A percentile compares a stretch with the other conserved stretches of the same genome.
These are phyloP conservation scores for Rhodocollybia butyracea DNA, from an alignment of 768 basidiomycete species.

Conservation along the genomic window DNA sequence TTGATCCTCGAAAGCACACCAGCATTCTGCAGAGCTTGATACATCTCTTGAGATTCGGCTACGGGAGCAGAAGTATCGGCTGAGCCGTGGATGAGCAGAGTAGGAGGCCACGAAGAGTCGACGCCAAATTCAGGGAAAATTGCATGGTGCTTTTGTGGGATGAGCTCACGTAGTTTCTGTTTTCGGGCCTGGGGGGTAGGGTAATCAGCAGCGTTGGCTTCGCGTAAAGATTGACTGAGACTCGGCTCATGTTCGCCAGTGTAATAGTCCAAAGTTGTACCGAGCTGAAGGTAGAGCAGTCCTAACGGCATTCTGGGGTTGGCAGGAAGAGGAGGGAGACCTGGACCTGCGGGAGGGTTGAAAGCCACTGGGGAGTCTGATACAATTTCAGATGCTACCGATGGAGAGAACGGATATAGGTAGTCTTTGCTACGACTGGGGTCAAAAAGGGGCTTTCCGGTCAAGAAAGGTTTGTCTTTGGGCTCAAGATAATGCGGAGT, in stretches of 20 bases:
- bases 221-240: conserved; percentile 42
- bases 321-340: too few species aligned
- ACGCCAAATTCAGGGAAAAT: conserved; percentile 47
- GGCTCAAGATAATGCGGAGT: conserved; percentile 42
- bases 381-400: too few species aligned
- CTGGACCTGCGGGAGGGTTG: too few species aligned
- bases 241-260: conserved; percentile 45
- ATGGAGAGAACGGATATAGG: conserved; percentile 37
- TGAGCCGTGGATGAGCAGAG: conserved; percentile 45
- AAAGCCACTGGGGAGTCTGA: too few species aligned
- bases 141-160: conserved; percentile 26
- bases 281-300: too few species aligned
- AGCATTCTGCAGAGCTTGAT: conserved; percentile 22
- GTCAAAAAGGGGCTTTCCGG: conserved; percentile 55
- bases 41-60: conserved; percentile 36
- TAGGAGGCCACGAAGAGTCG: conserved; percentile 38
- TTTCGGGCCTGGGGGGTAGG: background rate
- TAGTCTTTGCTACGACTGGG: conserved; percentile 42
- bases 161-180: background rate
- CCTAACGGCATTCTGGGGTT: too few species aligned
- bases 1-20: conserved; percentile 21
- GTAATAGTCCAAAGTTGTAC: too few species aligned
- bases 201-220: background rate
- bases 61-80: conserved; percentile 43
- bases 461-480: too few species aligned